These are phyloP conservation scores for Mycena latifolia DNA, from an alignment of 768 basidiomycete genomes.

Conservation along the genomic window DNA sequence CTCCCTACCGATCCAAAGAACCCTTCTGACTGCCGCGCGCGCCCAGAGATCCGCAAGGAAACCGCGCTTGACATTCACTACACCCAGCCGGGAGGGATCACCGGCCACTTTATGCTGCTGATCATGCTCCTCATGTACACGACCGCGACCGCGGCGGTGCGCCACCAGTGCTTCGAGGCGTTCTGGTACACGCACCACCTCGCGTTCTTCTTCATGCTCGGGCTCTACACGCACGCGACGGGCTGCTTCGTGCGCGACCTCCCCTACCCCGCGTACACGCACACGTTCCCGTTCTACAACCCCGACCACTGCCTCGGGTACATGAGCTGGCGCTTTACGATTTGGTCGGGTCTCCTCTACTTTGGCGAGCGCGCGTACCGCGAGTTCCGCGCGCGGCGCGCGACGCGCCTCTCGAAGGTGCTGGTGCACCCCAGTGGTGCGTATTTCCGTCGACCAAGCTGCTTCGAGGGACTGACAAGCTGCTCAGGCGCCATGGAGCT, in stretches of 20 bases:
- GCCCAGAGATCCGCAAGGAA: conserved; percentile 83
- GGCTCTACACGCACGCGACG: conserved; percentile 89
- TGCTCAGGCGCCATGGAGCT: conserved; percentile 95
- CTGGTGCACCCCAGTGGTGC: conserved; percentile 89
- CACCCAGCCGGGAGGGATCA: conserved; percentile 87
- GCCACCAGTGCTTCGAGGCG: conserved; percentile 91
- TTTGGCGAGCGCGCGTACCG: conserved; percentile 89
- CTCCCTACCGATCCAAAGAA: no score
- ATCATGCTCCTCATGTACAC: conserved; percentile 95
- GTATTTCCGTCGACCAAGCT: background rate
- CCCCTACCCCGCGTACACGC: conserved; percentile 71
- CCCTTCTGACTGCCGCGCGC: no score
- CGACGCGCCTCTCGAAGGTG: conserved; percentile 88
- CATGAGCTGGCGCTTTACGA: conserved; percentile 89
- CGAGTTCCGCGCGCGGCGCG: conserved; percentile 81
- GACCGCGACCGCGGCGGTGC: conserved; percentile 90
- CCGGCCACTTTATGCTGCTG: conserved; percentile 95
- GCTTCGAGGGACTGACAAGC: no score
- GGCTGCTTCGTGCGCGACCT: conserved; percentile 96
- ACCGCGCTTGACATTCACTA: conserved; percentile 89
- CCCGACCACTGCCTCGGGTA: conserved; percentile 91
- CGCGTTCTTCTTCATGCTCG: conserved; percentile 94
- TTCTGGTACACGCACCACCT: conserved; percentile 99
- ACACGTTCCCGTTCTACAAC: conserved; percentile 87
- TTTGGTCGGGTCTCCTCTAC: conserved; percentile 93